phyloP scores from a whole-genome alignment of 129 eudicot species.

The Arctium lappa region DNA sequence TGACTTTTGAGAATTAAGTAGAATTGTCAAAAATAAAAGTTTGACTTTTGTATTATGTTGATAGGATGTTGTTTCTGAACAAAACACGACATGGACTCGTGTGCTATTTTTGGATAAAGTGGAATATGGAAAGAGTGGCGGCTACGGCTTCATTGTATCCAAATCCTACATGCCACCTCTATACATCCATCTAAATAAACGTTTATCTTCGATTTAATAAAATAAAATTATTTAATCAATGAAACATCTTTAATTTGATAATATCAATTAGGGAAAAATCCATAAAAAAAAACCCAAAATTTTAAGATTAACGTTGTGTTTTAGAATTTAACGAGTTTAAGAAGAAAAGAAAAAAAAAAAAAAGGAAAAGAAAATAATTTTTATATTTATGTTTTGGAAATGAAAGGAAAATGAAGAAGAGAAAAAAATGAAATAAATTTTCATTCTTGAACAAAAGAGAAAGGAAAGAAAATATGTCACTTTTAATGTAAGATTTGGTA shows the following conservation, averaged over 20 bases:
- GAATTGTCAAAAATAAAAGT: constrained; percentile 2
- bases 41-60: constrained; percentile 13
- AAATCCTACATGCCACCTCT: background rate
- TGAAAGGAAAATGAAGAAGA: too few relatives aligned
- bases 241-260: background rate
- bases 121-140: constrained; percentile 9
- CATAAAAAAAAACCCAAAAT: too few relatives aligned
- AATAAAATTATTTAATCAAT: background rate
- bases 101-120: constrained; percentile 9
- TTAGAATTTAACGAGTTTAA: too few relatives aligned
- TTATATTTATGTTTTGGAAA: too few relatives aligned
- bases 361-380: too few relatives aligned
- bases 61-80: constrained; percentile 21
- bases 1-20: background rate
- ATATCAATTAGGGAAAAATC: background rate
- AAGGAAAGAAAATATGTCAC: too few relatives aligned
- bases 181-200: background rate
- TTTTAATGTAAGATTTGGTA: too few relatives aligned
- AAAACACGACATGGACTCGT: constrained; percentile 1
- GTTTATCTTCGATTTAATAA: background rate
- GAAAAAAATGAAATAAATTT: too few relatives aligned
- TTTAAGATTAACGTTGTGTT: too few relatives aligned
- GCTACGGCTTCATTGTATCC: constrained; percentile 15
- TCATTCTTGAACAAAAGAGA: too few relatives aligned
- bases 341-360: too few relatives aligned